phyloP scores from a whole-genome alignment of 164 flowering plant species.

The Houttuynia cordata region DNA sequence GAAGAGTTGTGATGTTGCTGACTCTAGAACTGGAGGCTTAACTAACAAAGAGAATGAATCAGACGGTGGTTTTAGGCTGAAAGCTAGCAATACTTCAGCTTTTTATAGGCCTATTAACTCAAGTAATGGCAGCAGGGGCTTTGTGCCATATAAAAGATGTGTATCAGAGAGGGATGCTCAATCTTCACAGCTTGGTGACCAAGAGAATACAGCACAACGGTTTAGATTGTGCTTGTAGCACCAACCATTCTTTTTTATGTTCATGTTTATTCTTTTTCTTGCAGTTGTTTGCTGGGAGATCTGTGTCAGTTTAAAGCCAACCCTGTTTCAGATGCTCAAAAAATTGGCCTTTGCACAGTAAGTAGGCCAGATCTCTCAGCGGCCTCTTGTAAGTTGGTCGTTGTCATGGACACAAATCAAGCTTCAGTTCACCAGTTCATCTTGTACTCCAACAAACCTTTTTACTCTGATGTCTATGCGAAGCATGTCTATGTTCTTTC shows the following conservation, averaged over 20 bases:
- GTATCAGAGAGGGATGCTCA: constrained; percentile 25
- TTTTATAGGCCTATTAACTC: background rate
- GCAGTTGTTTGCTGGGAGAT: background rate
- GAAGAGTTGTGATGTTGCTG: background rate
- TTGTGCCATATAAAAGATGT: constrained; percentile 41
- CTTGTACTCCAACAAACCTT: too few species aligned
- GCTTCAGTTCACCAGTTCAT: too few species aligned
- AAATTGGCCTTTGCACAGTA: background rate
- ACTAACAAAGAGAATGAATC: too few species aligned
- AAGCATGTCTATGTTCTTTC: too few species aligned
- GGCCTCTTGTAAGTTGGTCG: too few species aligned
- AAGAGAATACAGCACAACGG: constrained; percentile 26
- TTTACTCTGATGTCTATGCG: too few species aligned
- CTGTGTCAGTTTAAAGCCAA: too few species aligned
- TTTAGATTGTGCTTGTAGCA: constrained; percentile 26
- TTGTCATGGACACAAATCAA: too few species aligned
- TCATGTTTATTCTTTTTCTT: background rate
- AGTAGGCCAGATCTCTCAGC: too few species aligned
- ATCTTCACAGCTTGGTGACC: constrained; percentile 12
- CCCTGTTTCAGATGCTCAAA: background rate
- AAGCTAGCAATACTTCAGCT: background rate
- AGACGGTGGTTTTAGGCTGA: background rate
- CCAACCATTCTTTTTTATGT: background rate
- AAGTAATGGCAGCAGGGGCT: background rate
- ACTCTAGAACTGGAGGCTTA: background rate